A percentile compares a stretch with the other conserved stretches of the same genome.
Conservation (phyloP, 768 basidiomycete genomes). For the Sporobolomyces phaffii region DNA sequence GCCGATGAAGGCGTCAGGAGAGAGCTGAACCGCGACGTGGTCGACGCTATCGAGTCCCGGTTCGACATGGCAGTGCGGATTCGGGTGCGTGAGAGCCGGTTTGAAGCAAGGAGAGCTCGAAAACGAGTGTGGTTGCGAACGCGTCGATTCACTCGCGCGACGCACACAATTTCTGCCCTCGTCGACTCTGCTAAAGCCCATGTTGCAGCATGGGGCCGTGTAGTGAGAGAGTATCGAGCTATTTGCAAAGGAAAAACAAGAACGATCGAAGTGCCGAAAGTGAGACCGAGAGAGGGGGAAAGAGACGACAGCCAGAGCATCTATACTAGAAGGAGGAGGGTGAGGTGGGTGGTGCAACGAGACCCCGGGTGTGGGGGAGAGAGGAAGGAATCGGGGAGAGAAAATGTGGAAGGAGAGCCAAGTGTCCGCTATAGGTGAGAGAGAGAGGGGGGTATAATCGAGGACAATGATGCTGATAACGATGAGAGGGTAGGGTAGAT, state of each 20-base stretch:
- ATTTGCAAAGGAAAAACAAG: neutral
- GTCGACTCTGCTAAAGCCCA: too few relatives aligned
- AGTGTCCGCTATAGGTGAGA: neutral
- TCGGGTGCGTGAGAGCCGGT: too few relatives aligned
- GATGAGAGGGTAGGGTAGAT: too few relatives aligned
- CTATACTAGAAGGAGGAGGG: too few relatives aligned
- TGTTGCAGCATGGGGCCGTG: too few relatives aligned
- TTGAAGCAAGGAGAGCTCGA: neutral
- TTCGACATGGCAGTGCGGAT: too few relatives aligned
- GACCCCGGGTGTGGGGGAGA: too few relatives aligned
- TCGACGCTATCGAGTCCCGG: slow-evolving; percentile 22
- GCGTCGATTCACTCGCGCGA: neutral
- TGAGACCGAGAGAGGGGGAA: neutral
- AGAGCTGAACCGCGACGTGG: neutral
- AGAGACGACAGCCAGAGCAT: neutral
- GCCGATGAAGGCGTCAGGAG: neutral
- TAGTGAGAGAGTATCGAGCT: too few relatives aligned
- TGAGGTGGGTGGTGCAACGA: too few relatives aligned
- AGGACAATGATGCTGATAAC: neutral
- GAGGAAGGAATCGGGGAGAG: neutral
- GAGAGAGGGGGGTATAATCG: neutral
- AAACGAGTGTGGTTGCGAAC: neutral
- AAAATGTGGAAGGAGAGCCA: neutral
- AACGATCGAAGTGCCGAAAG: too few relatives aligned
- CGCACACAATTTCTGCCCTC: too few relatives aligned